Percentiles rank a stretch among this genome's conserved stretches.
Evolutionary conservation across 257 asterid genomes (phyloP).

Genomic region (Jasminum sambac): DNA sequence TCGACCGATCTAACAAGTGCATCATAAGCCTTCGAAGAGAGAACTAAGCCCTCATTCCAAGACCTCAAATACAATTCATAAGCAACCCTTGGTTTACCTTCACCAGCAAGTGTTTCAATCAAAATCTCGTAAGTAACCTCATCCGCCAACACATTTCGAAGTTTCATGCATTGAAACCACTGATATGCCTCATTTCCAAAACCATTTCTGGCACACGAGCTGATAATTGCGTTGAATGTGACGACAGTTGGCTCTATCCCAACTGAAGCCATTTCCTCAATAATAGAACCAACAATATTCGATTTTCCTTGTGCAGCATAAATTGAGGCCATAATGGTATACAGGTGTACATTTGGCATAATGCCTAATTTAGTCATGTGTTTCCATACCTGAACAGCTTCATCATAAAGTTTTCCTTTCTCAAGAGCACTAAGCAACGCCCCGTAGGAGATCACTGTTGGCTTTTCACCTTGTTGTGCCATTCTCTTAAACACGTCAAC

Average conservation of each 20-base stretch:
- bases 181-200: slow-evolving; percentile 61
- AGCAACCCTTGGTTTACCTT: slow-evolving; percentile 87
- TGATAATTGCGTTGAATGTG: slow-evolving; percentile 87
- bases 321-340: slow-evolving; percentile 90
- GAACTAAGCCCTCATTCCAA: slow-evolving; percentile 57
- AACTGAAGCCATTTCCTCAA: slow-evolving; percentile 55
- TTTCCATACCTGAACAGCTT: slow-evolving; percentile 82
- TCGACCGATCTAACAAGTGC: slow-evolving; percentile 48
- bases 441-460: slow-evolving; percentile 79
- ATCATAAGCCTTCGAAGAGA: slow-evolving; percentile 75
- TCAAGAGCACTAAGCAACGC: slow-evolving; percentile 93
- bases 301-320: slow-evolving; percentile 63
- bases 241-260: slow-evolving; percentile 81
- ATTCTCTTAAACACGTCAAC: slow-evolving; percentile 81
- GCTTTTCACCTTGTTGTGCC: slow-evolving; percentile 85
- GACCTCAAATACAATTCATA: slow-evolving; percentile 71
- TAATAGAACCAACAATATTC: slow-evolving; percentile 53
- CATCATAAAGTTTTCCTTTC: slow-evolving; percentile 86
- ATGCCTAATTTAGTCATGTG: slow-evolving; percentile 78
- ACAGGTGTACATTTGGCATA: slow-evolving; percentile 71
- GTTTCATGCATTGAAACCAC: slow-evolving; percentile 78
- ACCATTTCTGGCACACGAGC: slow-evolving; percentile 52
- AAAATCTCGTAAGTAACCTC: slow-evolving; percentile 73
- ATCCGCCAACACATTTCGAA: slow-evolving; percentile 52
- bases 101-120: slow-evolving; percentile 72